Conservation (phyloP, 2,329 filamentous ascomycete genomes). For the Neonectria magnoliae region DNA sequence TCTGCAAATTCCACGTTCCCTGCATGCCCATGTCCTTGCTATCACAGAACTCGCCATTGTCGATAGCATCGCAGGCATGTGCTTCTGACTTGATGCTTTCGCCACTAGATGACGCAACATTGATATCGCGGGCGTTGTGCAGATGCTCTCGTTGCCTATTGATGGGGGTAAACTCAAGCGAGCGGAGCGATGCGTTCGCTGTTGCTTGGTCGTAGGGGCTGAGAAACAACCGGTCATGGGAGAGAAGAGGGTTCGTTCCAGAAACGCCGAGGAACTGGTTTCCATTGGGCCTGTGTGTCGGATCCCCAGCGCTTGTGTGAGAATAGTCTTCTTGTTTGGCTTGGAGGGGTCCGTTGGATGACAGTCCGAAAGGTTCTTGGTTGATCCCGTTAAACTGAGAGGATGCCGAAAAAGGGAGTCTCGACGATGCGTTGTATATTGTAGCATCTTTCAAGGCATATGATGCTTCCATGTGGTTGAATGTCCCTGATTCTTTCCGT, state of each 20-base stretch:
- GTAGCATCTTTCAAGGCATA: slow-evolving; percentile 45
- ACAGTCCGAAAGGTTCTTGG: slow-evolving; percentile 43
- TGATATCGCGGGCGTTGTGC: slow-evolving; percentile 31
- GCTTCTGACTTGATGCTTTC: slow-evolving; percentile 40
- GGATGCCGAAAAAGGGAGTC: slow-evolving; percentile 41
- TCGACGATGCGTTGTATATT: slow-evolving; percentile 45
- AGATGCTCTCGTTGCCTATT: slow-evolving; percentile 38
- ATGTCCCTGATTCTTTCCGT: slow-evolving; percentile 21
- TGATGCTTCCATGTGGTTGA: slow-evolving; percentile 41
- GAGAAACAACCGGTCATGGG: slow-evolving; percentile 46
- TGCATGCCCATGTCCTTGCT: slow-evolving; percentile 40
- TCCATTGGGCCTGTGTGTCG: slow-evolving; percentile 30
- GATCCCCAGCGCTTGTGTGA: slow-evolving; percentile 30
- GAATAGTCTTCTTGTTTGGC: slow-evolving; percentile 44
- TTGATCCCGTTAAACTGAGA: slow-evolving; percentile 37
- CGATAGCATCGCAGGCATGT: slow-evolving; percentile 40
- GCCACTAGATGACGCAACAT: slow-evolving; percentile 3
- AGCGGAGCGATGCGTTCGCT: slow-evolving; percentile 34
- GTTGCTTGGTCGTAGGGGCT: slow-evolving; percentile 40
- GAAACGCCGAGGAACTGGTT: slow-evolving; percentile 43
- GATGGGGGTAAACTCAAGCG: slow-evolving; percentile 45
- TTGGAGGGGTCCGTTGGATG: slow-evolving; percentile 36
- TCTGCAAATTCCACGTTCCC: slow-evolving; percentile 40
- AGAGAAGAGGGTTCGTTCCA: slow-evolving; percentile 47
- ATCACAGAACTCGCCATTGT: slow-evolving; percentile 29